Evolutionary conservation across 2,329 filamentous ascomycete species (phyloP).

Genomic region (Beauveria pseudobassiana): DNA sequence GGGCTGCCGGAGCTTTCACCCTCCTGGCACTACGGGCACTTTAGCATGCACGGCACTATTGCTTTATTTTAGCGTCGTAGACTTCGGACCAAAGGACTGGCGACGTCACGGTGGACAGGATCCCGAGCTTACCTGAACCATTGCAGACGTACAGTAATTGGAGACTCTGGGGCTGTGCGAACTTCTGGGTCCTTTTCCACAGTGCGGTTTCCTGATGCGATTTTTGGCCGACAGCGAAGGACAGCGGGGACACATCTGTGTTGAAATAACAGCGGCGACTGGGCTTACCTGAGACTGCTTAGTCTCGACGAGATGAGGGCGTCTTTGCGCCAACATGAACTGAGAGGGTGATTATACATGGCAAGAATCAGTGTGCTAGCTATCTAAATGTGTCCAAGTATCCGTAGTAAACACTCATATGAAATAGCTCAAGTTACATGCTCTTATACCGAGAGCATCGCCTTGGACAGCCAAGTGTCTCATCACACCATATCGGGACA

Average conservation of each 20-base stretch:
- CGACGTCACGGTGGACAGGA: neutral
- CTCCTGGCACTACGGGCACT: neutral
- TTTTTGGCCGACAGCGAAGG: neutral
- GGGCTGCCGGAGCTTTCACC: neutral
- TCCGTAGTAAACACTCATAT: neutral
- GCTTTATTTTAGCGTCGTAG: neutral
- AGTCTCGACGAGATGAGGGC: too few species aligned
- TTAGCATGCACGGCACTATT: neutral
- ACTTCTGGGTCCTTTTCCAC: too few species aligned
- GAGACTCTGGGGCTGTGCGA: too few species aligned
- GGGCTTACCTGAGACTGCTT: too few species aligned
- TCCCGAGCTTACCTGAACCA: neutral
- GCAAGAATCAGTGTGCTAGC: too few species aligned
- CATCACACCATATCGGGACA: neutral
- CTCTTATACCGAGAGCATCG: neutral
- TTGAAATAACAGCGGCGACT: too few species aligned
- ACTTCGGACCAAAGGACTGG: slow-evolving; percentile 2
- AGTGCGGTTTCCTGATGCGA: too few species aligned
- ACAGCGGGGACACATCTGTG: neutral
- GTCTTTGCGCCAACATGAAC: too few species aligned
- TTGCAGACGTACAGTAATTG: neutral
- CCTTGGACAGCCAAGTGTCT: neutral
- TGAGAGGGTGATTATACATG: too few species aligned
- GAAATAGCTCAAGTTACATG: too few species aligned
- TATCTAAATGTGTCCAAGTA: too few species aligned